Conservation (phyloP, 495 filamentous ascomycete genomes). For the Bacidia gigantensis region DNA sequence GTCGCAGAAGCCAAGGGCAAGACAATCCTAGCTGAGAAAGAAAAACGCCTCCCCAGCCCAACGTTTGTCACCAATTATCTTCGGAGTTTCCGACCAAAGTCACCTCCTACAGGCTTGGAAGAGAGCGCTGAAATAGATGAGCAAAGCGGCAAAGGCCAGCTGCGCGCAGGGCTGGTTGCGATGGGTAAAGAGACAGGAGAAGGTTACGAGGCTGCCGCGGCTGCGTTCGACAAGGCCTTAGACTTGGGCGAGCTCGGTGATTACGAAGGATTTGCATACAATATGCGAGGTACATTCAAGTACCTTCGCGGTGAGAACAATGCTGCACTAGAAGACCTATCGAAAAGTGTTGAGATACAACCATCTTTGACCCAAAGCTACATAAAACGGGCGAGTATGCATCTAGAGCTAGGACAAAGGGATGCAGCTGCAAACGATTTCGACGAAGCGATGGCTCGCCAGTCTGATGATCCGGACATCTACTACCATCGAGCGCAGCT, state of each 20-base stretch:
- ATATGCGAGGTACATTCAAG: slow-evolving; percentile 90
- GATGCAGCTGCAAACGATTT: slow-evolving; percentile 83
- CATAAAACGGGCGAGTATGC: slow-evolving; percentile 97
- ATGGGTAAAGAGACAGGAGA: slow-evolving; percentile 77
- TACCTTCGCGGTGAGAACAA: slow-evolving; percentile 81
- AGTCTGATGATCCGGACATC: slow-evolving; percentile 86
- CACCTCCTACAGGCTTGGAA: slow-evolving; percentile 69
- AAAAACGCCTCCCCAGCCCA: slow-evolving; percentile 76
- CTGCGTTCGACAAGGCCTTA: slow-evolving; percentile 76
- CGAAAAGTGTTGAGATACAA: slow-evolving; percentile 81
- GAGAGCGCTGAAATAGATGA: slow-evolving; percentile 62
- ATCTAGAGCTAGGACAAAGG: slow-evolving; percentile 81
- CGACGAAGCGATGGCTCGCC: slow-evolving; percentile 68
- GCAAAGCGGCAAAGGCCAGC: slow-evolving; percentile 66
- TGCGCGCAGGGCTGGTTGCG: slow-evolving; percentile 66
- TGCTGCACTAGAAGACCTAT: slow-evolving; percentile 67
- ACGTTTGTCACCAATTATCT: slow-evolving; percentile 98
- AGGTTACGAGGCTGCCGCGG: slow-evolving; percentile 74
- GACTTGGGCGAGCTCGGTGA: slow-evolving; percentile 63
- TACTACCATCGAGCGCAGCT: slow-evolving; percentile 99
- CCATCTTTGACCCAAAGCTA: slow-evolving; percentile 86
- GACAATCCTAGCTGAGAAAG: slow-evolving; percentile 63
- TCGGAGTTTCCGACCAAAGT: slow-evolving; percentile 80
- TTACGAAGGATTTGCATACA: slow-evolving; percentile 81
- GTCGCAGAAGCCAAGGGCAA: slow-evolving; percentile 88